A percentile compares a stretch with the other conserved stretches of the same genome.
Evolutionary conservation across 75 land plant genomes (phyloP).

Genomic region (Picea glauca): DNA sequence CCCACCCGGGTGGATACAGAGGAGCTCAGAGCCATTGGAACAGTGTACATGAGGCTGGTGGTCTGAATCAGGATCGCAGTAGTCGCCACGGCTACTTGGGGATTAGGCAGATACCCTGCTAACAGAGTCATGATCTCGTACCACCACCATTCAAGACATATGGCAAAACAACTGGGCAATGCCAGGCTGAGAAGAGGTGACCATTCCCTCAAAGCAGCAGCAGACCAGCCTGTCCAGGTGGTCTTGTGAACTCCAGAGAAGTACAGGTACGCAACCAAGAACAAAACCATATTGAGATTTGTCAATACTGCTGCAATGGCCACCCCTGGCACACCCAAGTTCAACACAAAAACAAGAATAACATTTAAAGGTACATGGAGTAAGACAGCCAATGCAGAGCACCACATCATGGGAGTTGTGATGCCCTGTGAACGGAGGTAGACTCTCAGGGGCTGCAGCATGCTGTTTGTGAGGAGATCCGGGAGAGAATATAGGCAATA

Average conservation of each 20-base stretch:
- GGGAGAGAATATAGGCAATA: slow-evolving; percentile 80
- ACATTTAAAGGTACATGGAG: slow-evolving; percentile 77
- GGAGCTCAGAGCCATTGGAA: slow-evolving; percentile 83
- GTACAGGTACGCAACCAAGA: slow-evolving; percentile 53
- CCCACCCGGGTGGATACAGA: slow-evolving; percentile 88
- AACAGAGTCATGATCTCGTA: slow-evolving; percentile 91
- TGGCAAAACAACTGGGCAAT: slow-evolving; percentile 77
- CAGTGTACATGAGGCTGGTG: slow-evolving; percentile 83
- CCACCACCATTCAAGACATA: slow-evolving; percentile 99
- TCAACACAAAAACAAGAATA: slow-evolving; percentile 48
- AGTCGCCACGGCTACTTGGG: slow-evolving; percentile 77
- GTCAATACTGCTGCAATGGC: slow-evolving; percentile 81
- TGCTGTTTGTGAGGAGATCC: slow-evolving; percentile 73
- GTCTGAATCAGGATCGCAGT: slow-evolving; percentile 90
- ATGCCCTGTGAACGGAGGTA: slow-evolving; percentile 70
- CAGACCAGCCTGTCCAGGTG: slow-evolving; percentile 57
- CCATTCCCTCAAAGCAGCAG: slow-evolving; percentile 16
- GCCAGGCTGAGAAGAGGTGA: slow-evolving; percentile 62
- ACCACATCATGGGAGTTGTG: slow-evolving; percentile 83
- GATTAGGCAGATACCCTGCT: slow-evolving; percentile 78
- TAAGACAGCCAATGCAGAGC: slow-evolving; percentile 67
- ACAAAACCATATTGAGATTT: slow-evolving; percentile 68
- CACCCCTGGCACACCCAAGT: slow-evolving; percentile 79
- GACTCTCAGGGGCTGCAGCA: slow-evolving; percentile 80
- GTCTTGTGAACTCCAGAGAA: slow-evolving; percentile 41